Evolutionary conservation across 805 yeast species (phyloP), one percentile per base, ranked within the genome.

Genomic region (Lipomyces mesembrius): DNA sequence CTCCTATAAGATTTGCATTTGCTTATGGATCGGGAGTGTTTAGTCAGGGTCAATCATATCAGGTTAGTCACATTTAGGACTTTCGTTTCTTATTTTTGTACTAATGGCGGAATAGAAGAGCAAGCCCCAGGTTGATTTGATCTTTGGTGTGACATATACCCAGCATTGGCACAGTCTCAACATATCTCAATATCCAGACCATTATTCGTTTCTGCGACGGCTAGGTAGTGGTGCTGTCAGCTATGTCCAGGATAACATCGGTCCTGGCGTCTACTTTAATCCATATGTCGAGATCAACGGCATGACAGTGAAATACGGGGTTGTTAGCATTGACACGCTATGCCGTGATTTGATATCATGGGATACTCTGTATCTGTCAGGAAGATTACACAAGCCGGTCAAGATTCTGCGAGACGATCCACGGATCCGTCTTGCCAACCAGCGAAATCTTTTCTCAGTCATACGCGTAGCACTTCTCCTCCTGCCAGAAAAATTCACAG

Each of bases 11-110:
- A 62, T 90, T 85, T 73, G 88, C 97, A 0, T 90, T 94, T 78
- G 99, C 98, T 0, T 94, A 94, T 77, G 99, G 99, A 1, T 90
- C 96, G 7, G 97, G 97, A 3, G 97, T 95, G 0, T 90, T 95
- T 74, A 83, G 86, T 49, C 99, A 94, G 76, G 88, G 87, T 3
- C 78, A 80, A 53, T 22, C 64, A 14, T 57, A 60, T 20, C 37
- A 58, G 62, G 54, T 64, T 5, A 32, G 59, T 32, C 27, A 17
- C 5, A 14, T 17, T 32, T n/a, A 7, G 9, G 49, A 25, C 49
- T 1, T 2, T 11, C 49, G 9, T 14, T 17, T 2, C 71, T 43
- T n/a, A n/a, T 3, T 12, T 43, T 17, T 7, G 49, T n/a, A 17
- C 49, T 43, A 17, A 43, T 43, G 49, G 8, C 9, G 29, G 29